Conservation (phyloP, 495 filamentous ascomycete genomes). For the Aspergillus leporis region DNA sequence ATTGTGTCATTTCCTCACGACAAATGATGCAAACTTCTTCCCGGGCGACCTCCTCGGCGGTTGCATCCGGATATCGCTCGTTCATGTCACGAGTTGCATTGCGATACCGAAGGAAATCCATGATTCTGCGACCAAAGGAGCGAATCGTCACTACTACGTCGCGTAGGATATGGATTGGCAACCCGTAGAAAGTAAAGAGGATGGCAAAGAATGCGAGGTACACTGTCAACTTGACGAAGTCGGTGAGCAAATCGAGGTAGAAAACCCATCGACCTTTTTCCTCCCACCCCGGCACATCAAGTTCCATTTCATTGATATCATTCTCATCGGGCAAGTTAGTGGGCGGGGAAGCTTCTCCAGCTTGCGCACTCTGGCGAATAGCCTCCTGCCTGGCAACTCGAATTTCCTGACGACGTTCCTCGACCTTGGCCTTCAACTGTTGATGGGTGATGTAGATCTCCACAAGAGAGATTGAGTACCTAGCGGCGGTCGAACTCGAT, state of each 20-base stretch:
- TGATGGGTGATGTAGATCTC: constrained; percentile 73
- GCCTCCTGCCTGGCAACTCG: constrained; percentile 60
- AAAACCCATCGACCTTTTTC: constrained; percentile 93
- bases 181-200: constrained; percentile 86
- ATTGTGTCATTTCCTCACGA: constrained; percentile 89
- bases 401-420: constrained; percentile 66
- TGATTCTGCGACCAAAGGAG: constrained; percentile 83
- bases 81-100: constrained; percentile 92
- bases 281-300: constrained; percentile 95
- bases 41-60: constrained; percentile 74
- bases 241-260: constrained; percentile 82
- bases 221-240: constrained; percentile 85
- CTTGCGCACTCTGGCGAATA: constrained; percentile 40
- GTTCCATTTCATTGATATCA: constrained; percentile 87
- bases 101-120: constrained; percentile 84
- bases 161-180: constrained; percentile 94
- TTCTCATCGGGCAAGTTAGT: constrained; percentile 61
- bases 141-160: constrained; percentile 92
- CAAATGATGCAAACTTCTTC: constrained; percentile 98
- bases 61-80: constrained; percentile 87
- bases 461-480: constrained; percentile 77
- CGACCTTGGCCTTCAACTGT: constrained; percentile 65
- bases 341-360: constrained; percentile 31
- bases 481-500: constrained; percentile 73
- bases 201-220: constrained; percentile 93